Base-by-base conservation (phyloP, 1,284 basidiomycete species). In the Baeospora myosura region DNA sequence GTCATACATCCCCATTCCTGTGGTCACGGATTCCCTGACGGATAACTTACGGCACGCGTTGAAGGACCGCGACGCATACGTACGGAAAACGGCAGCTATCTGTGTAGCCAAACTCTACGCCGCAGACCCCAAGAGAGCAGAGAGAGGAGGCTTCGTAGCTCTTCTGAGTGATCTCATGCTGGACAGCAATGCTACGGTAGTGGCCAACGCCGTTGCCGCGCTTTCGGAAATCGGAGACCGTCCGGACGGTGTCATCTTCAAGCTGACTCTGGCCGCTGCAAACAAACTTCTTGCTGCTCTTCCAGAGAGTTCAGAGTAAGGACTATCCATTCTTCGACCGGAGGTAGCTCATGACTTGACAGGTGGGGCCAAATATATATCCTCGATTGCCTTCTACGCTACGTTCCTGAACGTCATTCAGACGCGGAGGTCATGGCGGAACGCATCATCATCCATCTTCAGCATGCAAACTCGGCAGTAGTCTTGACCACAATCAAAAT, bases 341-440 rank as follows among this genome's bases (percentile, higher is more conserved):
- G 35, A 45, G 24, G 35, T 31, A 44, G 18, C 43, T 30, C 26
- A n/a, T n/a, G 26, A 40, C 28, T 24, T 17, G 33, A n/a, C 53
- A 96, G 92, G 64, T 99, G 96, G 96, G 95, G 95, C 1, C 95
- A 98, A 63, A 93, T 98, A 30, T 98, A 98, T 61, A 98, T 99
- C 49, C 74, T 99, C 41, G 96, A 98, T 61, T 87, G 90, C 2
- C 65, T 99, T 24, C 68, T 98, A 47, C 89, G 93, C 41, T 98
- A 88, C 58, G 87, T 97, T 5, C 96, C 96, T 4, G 82, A 93
- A 53, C 74, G 77, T 43, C 78, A 89, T 46, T 71, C 80, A 26
- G 96, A 98, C 57, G 94, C 96, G 8, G 91, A 97, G 64, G 72
- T 89, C 28, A 81, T 98, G 62, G 92, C 89, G 3, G 96, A 98